Evolutionary conservation across 345 rosid species (phyloP).

Genomic region (Firmiana major): DNA sequence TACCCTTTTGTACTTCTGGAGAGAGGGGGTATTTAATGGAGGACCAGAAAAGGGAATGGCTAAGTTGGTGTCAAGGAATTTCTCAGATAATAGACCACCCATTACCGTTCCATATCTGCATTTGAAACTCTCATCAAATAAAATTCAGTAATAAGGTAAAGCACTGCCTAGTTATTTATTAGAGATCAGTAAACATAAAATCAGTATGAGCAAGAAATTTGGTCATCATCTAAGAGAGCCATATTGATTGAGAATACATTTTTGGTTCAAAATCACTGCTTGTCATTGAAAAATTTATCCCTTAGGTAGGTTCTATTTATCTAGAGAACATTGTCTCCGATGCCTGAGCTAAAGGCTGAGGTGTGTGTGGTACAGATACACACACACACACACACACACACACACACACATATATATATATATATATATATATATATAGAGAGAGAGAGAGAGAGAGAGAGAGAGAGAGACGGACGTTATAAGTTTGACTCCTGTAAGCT

Average conservation of each 20-base stretch:
- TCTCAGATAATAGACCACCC: constrained; percentile 95
- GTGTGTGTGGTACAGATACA: neutral
- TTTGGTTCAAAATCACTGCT: neutral
- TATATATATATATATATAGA: no score
- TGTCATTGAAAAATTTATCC: neutral
- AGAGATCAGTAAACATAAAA: neutral
- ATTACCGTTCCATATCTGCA: constrained; percentile 90
- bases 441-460: constrained; percentile 19
- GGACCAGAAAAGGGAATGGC: constrained; percentile 85
- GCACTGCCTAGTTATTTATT: neutral
- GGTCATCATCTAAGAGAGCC: neutral
- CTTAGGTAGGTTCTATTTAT: neutral
- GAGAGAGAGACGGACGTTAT: constrained; percentile 62
- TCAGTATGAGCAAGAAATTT: neutral
- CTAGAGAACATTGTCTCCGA: neutral
- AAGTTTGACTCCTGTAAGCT: constrained; percentile 86
- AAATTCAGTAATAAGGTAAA: constrained; percentile 4
- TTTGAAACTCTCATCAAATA: constrained; percentile 12
- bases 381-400: no score
- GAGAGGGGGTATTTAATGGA: constrained; percentile 79
- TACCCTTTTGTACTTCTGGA: constrained; percentile 95
- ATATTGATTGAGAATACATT: neutral
- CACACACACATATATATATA: no score
- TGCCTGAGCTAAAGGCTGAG: neutral
- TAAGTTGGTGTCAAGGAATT: constrained; percentile 83